Evolutionary conservation across 768 basidiomycete genomes (phyloP).

Genomic region (Naematelia aurantialba): DNA sequence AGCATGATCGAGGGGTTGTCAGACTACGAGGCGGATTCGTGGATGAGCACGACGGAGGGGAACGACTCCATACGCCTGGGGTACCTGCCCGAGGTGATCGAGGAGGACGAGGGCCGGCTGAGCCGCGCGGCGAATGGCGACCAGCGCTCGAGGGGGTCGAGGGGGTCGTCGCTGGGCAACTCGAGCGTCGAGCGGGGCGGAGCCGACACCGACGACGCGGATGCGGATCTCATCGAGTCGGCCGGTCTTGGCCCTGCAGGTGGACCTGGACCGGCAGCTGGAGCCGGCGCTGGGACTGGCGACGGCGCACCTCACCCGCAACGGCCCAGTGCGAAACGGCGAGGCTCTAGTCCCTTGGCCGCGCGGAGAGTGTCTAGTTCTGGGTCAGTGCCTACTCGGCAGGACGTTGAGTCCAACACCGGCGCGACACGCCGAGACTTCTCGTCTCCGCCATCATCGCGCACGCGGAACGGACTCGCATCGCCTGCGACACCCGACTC

Average conservation of each 20-base stretch:
- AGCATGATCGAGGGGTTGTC: conserved; percentile 48
- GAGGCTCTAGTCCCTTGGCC: too few relatives aligned
- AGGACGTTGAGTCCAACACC: not conserved
- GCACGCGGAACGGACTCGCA: not conserved
- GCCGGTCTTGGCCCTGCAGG: too few relatives aligned
- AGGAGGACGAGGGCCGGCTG: conserved; percentile 18
- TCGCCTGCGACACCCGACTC: not conserved
- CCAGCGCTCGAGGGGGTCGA: conserved; percentile 3
- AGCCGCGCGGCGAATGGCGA: conserved; percentile 2
- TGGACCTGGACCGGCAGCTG: too few relatives aligned
- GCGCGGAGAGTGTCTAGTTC: too few relatives aligned
- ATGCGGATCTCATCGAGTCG: too few relatives aligned
- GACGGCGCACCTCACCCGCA: too few relatives aligned
- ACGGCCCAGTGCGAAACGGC: too few relatives aligned
- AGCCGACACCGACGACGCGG: not conserved
- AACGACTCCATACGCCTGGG: conserved; percentile 34
- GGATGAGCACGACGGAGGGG: conserved; percentile 33
- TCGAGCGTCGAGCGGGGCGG: not conserved
- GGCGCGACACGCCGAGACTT: not conserved
- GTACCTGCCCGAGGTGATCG: conserved; percentile 33
- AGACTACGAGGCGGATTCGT: conserved; percentile 45
- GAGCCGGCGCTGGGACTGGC: too few relatives aligned
- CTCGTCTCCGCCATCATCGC: conserved; percentile 13
- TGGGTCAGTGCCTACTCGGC: too few relatives aligned
- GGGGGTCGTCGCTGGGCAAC: conserved; percentile 4